Conservation (phyloP, 2,329 filamentous ascomycete species). For the Magnaporthiopsis poae region DNA sequence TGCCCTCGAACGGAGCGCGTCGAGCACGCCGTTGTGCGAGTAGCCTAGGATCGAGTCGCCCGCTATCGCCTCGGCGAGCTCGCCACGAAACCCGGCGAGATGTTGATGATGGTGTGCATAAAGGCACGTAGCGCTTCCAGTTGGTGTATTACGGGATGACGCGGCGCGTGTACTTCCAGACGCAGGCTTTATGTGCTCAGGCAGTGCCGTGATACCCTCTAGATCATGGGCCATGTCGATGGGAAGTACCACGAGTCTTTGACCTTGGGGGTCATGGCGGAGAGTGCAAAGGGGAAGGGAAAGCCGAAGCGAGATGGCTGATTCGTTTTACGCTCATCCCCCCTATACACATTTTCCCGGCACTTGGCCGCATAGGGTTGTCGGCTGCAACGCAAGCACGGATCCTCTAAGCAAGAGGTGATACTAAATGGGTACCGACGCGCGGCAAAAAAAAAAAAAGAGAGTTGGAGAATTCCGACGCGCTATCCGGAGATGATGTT, state of each 20-base stretch:
- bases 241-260: constrained; percentile 10
- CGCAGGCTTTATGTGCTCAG: constrained; percentile 12
- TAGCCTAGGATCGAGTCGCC: constrained; percentile 12
- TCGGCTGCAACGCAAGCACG: no score
- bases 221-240: constrained; percentile 11
- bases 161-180: constrained; percentile 18
- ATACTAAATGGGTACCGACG: no score
- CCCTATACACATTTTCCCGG: no score
- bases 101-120: constrained; percentile 14
- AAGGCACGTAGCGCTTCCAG: constrained; percentile 17
- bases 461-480: no score
- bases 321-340: no score
- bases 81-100: constrained; percentile 17
- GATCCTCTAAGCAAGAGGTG: no score
- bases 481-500: no score
- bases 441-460: no score
- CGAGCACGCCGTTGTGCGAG: constrained; percentile 12
- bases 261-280: background rate
- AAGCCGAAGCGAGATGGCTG: no score
- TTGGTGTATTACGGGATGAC: constrained; percentile 19
- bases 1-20: constrained; percentile 14
- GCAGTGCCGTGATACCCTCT: constrained; percentile 5
- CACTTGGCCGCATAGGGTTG: no score
- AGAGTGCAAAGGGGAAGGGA: no score
- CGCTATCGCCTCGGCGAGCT: constrained; percentile 12